These are phyloP conservation scores for Pneumocystis wakefieldiae DNA, from an alignment of 1,139 yeast species.

Conservation along the genomic window DNA sequence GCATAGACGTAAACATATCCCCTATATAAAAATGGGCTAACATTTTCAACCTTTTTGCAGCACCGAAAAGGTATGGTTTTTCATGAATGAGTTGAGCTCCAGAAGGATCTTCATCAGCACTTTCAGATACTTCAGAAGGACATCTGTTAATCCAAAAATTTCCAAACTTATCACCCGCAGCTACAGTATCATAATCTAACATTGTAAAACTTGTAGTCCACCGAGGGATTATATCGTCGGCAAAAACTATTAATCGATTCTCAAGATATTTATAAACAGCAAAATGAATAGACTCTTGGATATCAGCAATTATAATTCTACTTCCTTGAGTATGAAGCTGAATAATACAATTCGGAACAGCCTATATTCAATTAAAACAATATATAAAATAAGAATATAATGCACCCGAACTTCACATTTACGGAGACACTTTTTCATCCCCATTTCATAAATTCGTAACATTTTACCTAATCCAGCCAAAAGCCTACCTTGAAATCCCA, in stretches of 20 bases:
- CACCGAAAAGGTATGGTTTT: constrained; percentile 35
- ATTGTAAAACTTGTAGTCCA: constrained; percentile 45
- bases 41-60: constrained; percentile 39
- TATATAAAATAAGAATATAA: background rate
- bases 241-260: constrained; percentile 47
- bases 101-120: constrained; percentile 38
- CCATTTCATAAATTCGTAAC: constrained; percentile 55
- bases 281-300: constrained; percentile 45
- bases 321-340: constrained; percentile 40
- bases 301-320: constrained; percentile 56
- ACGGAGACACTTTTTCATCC: constrained; percentile 61
- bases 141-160: constrained; percentile 54
- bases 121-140: constrained; percentile 32
- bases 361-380: constrained; percentile 1
- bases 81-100: constrained; percentile 24
- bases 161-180: constrained; percentile 87
- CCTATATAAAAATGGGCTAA: constrained; percentile 50
- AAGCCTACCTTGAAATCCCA: constrained; percentile 45
- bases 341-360: constrained; percentile 32
- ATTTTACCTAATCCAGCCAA: constrained; percentile 43
- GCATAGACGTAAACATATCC: constrained; percentile 56
- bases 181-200: constrained; percentile 60
- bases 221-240: constrained; percentile 55
- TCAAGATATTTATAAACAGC: constrained; percentile 37
- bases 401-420: constrained; percentile 34